phyloP scores from a whole-genome alignment of 495 filamentous ascomycete genomes.

The Aspergillus conjunctus region DNA sequence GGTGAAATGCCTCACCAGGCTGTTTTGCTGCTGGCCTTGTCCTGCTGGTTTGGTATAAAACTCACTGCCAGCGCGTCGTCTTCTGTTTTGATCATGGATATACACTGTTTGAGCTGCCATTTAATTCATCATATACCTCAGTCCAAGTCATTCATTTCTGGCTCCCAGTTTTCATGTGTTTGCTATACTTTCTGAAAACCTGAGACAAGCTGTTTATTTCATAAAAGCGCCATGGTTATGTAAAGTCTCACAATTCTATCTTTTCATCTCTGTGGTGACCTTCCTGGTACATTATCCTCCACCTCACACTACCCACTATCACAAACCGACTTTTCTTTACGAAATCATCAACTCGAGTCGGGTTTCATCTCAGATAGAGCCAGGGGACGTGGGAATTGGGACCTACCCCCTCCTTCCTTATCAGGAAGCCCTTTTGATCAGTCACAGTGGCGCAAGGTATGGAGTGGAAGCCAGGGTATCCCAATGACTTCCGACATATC shows the following conservation, averaged over 20 bases:
- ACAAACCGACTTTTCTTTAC: no score
- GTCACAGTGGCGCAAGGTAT: conserved; percentile 11
- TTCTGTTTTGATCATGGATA: no score
- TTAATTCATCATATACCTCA: no score
- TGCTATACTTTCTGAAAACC: not conserved
- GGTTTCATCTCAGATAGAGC: not conserved
- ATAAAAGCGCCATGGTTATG: conserved; percentile 9
- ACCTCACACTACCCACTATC: not conserved
- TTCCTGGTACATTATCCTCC: not conserved
- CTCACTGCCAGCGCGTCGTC: not conserved
- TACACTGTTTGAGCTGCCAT: no score
- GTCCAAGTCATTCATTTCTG: not conserved
- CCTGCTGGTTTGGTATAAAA: not conserved
- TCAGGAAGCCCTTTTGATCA: not conserved
- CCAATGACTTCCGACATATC: conserved; percentile 25
- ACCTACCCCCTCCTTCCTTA: not conserved
- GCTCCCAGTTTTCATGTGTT: not conserved
- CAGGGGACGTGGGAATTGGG: not conserved
- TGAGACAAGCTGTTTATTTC: not conserved
- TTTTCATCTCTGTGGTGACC: not conserved
- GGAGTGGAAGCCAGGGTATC: conserved; percentile 24
- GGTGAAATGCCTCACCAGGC: conserved; percentile 23
- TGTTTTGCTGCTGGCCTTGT: conserved; percentile 2
- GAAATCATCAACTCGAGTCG: no score
- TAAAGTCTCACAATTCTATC: not conserved